A percentile compares a stretch with the other conserved stretches of the same genome.
These are phyloP conservation scores for Collybiopsis confluens DNA, from an alignment of 768 basidiomycete species.

Conservation along the genomic window DNA sequence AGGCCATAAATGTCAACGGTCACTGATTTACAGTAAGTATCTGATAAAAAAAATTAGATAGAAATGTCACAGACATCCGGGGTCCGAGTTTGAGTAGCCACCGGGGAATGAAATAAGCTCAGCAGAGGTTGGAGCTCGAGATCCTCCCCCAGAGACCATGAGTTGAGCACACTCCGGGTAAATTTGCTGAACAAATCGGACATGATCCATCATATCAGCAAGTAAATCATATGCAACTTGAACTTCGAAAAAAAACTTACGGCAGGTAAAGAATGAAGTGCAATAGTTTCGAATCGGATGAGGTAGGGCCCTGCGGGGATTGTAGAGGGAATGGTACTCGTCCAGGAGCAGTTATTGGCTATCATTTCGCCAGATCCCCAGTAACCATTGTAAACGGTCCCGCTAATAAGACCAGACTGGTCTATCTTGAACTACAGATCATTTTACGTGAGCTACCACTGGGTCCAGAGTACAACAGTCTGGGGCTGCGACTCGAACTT, in stretches of 20 bases:
- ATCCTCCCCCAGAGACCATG: conserved; percentile 37
- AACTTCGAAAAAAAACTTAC: conserved; percentile 20
- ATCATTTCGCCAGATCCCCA: conserved; percentile 46
- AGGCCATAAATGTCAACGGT: conserved; percentile 28
- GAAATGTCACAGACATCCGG: conserved; percentile 30
- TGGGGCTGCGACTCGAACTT: too few species aligned
- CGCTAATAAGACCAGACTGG: conserved; percentile 39
- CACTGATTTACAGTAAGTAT: conserved; percentile 22
- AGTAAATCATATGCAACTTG: neutral
- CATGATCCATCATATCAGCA: conserved; percentile 7
- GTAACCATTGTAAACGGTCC: conserved; percentile 32
- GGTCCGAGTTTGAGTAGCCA: conserved; percentile 38
- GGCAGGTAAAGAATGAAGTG: conserved; percentile 50
- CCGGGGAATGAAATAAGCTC: conserved; percentile 48
- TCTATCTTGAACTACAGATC: conserved; percentile 40
- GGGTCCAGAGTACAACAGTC: too few species aligned
- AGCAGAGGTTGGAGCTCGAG: conserved; percentile 31
- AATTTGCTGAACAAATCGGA: conserved; percentile 50
- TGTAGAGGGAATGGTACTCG: conserved; percentile 38
- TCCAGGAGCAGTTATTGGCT: conserved; percentile 41
- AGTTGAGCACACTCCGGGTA: conserved; percentile 60
- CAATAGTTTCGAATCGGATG: conserved; percentile 50
- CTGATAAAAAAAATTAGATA: neutral
- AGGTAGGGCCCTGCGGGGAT: conserved; percentile 41
- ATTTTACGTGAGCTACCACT: too few species aligned